Conservation (phyloP, 148 eudicot species). For the Limonium bicolor region DNA sequence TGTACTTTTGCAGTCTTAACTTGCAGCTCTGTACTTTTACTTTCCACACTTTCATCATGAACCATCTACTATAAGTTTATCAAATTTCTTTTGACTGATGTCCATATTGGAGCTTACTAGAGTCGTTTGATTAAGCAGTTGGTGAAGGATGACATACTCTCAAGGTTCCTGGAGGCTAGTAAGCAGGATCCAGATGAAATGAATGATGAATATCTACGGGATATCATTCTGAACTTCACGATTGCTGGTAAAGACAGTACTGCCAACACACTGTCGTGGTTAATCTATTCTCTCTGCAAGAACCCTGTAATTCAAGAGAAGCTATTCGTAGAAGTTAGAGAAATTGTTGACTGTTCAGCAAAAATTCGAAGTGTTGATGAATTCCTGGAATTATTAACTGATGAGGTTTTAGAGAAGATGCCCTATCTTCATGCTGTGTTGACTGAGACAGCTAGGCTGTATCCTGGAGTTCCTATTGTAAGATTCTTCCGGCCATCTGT, state of each 20-base stretch:
- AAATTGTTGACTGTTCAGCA: background rate
- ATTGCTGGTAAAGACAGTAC: slow-evolving; percentile 47
- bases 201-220: slow-evolving; percentile 22
- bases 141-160: slow-evolving; percentile 43
- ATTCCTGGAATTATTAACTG: slow-evolving; percentile 12
- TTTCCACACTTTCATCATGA: no score
- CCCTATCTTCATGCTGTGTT: slow-evolving; percentile 27
- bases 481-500: background rate
- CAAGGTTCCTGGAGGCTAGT: slow-evolving; percentile 38
- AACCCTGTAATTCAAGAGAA: slow-evolving; percentile 34
- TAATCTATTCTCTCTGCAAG: slow-evolving; percentile 43
- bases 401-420: slow-evolving; percentile 27
- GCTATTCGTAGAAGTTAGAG: slow-evolving; percentile 22
- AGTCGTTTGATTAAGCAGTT: slow-evolving; percentile 6
- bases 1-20: background rate
- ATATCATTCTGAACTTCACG: slow-evolving; percentile 39
- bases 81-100: background rate
- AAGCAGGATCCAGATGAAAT: slow-evolving; percentile 21
- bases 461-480: slow-evolving; percentile 30
- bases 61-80: background rate
- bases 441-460: slow-evolving; percentile 27
- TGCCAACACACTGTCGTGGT: slow-evolving; percentile 47
- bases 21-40: no score
- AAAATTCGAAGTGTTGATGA: background rate
- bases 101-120: background rate